Base-by-base conservation (phyloP, 257 asterid genomes). In the Asclepias syriaca region DNA sequence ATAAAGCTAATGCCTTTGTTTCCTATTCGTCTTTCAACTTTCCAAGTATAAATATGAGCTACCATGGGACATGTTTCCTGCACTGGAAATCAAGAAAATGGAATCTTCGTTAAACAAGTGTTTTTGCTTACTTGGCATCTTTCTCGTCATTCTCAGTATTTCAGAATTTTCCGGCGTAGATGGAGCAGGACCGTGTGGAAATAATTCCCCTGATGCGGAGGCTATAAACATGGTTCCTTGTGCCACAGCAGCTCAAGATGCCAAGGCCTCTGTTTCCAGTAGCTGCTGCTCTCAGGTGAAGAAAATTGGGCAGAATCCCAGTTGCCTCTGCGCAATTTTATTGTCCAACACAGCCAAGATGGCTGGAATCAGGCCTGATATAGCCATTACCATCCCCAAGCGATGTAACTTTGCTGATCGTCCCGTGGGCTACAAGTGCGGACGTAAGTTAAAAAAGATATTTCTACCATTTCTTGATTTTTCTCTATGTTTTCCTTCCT, bases 351-450 rank as follows among this genome's bases (percentile, higher is more conserved):
- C 72, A 51, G 94, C 87, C 53, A 87, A 83, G 75, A 78, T 1
- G 21, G 74, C 86, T 4, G 84, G 90, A 0, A 77, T 84, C 13
- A 78, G 88, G 6, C 85, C 85, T 5, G 80, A 82, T 48, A 65
- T 82, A 7, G 87, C 96, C 18, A 27, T 90, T 2, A 78, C 88
- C 60, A 86, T 86, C 19, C 90, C 93, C 75, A 85, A 86, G 60
- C 82, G 96, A 4, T 90, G 89, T 78, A 82, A 86, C 84, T 46
- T 88, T 24, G 81, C 72, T 45, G 79, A 84, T 70, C 86, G 95
- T 74, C 95, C 89, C 0, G 64, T 88, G 0, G 95, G 92, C 59
- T 84, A 80, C 83, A 88, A 88, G 73, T 86, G 95, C 72, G 95
- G 91, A 77, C 79, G 95, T 84, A 13, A 63, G 79, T 48, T 9